Base-by-base conservation (phyloP, 768 basidiomycete genomes). In the Leccinum rimulosum region DNA sequence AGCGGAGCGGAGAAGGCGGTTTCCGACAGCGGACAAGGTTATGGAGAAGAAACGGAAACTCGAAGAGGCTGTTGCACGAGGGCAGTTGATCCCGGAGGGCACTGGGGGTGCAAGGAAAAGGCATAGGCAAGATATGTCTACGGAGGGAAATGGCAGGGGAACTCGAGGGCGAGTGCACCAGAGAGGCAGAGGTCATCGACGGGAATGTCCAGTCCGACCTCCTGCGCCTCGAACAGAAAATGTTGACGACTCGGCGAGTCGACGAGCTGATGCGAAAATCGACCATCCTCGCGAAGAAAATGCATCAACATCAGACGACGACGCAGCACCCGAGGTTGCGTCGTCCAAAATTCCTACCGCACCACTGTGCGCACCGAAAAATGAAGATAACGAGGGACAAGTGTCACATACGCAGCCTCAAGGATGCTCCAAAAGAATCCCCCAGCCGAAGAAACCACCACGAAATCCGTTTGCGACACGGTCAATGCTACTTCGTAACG, bases 1-100 rank as follows among this genome's bases (percentile, higher is more conserved):
- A 51, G 85, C 83, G 14, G 95, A 98, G 67, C 86, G 96, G 45
- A 95, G 85, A 73, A 86, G 84, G 64, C 84, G 89, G 15, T 98
- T 89, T 79, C 96, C 96, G 11, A 90, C 86, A 17, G 70, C 81
- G 31, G 68, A 78, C 51, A 82, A 84, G 27, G 79, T 92, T 2
- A 84, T 83, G 58, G 92, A 96, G 49, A 97, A 95, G 79, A 88
- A 87, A 65, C 80, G 83, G 63, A 93, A 89, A 68, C 70, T 85
- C 25, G 82, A 87, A 60, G 92, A 93, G 62, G 94, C 93, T 9
- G 75, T 84, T 35, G 85, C 85, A n/a, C 82, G 89, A 55, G 94
- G 94, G 1, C 89, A 95, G 72, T 73, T 92, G 31, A 75, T 79
- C 31, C 74, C 80, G 0, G 76, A 79, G 50, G 81, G 84, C 35